phyloP scores from a whole-genome alignment of 441 rosid species.

The Biscutella laevigata region DNA sequence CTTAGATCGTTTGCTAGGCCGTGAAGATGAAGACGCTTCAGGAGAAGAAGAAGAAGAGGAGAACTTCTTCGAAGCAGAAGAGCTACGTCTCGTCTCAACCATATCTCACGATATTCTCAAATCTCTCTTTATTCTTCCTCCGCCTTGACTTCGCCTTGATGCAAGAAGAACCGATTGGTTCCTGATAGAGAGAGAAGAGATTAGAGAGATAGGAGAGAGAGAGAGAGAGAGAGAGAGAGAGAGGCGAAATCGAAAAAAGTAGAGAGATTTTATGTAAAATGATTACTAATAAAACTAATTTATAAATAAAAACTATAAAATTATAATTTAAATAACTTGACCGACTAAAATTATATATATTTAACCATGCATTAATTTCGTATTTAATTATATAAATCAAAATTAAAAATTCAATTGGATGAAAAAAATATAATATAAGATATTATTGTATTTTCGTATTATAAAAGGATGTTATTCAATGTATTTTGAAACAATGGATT shows the following conservation, averaged over 20 bases:
- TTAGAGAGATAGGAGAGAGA: constrained; percentile 13
- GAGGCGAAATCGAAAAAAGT: constrained; percentile 17
- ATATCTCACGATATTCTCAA: constrained; percentile 29
- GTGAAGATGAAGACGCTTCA: constrained; percentile 35
- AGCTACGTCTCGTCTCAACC: constrained; percentile 95
- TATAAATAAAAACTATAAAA: constrained; percentile 10
- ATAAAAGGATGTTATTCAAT: too few relatives aligned
- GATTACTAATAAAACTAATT: constrained; percentile 21
- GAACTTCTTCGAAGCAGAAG: constrained; percentile 72
- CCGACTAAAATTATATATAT: too few relatives aligned
- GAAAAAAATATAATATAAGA: too few relatives aligned
- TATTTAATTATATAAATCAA: too few relatives aligned
- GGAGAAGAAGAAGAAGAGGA: constrained; percentile 39
- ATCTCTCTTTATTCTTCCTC: not conserved
- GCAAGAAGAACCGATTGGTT: constrained; percentile 21
- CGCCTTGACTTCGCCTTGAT: constrained; percentile 20
- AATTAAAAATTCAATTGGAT: too few relatives aligned
- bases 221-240: constrained; percentile 4
- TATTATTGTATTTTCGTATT: too few relatives aligned
- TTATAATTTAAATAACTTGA: too few relatives aligned
- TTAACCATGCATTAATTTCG: too few relatives aligned
- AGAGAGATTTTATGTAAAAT: constrained; percentile 26
- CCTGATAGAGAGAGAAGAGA: constrained; percentile 3
- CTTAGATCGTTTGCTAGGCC: constrained; percentile 68
- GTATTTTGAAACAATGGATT: too few relatives aligned